Conservation (phyloP, 2,329 filamentous ascomycete genomes). For the Coleophoma eucalyptorum region DNA sequence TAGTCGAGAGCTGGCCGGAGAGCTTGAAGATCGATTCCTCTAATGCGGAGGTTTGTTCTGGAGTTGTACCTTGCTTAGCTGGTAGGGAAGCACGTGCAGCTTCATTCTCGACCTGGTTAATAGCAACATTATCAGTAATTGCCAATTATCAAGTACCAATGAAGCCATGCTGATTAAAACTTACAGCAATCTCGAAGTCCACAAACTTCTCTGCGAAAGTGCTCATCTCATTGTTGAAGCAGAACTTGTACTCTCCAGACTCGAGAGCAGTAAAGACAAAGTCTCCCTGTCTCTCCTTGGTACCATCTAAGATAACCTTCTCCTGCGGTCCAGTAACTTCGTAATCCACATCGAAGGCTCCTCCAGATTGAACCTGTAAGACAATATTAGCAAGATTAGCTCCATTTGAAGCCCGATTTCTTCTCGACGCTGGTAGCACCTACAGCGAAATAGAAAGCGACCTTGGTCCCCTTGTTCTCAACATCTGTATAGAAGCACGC, state of each 20-base stretch:
- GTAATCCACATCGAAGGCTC: constrained; percentile 97
- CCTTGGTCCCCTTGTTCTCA: constrained; percentile 75
- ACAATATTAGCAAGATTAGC: too few relatives aligned
- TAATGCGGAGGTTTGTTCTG: constrained; percentile 83
- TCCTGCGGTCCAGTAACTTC: constrained; percentile 76
- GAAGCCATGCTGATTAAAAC: constrained; percentile 26
- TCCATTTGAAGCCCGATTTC: too few relatives aligned
- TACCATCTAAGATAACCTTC: constrained; percentile 77
- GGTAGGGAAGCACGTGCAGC: constrained; percentile 69
- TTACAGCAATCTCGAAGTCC: constrained; percentile 93
- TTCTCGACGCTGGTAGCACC: constrained; percentile 28
- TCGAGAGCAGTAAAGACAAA: constrained; percentile 95
- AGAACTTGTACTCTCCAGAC: constrained; percentile 88
- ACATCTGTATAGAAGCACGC: constrained; percentile 91
- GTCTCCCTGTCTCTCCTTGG: constrained; percentile 92
- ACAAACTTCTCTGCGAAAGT: constrained; percentile 97
- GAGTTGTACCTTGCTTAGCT: constrained; percentile 80
- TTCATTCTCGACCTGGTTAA: constrained; percentile 81
- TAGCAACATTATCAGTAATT: too few relatives aligned
- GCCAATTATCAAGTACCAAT: too few relatives aligned
- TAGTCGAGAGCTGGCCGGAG: constrained; percentile 87
- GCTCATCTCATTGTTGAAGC: constrained; percentile 98
- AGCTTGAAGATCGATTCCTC: constrained; percentile 97
- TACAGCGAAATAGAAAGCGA: constrained; percentile 99
- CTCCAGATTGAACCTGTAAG: constrained; percentile 88